phyloP scores from a whole-genome alignment of 2,329 filamentous ascomycete genomes.

The Penicillium sp. region DNA sequence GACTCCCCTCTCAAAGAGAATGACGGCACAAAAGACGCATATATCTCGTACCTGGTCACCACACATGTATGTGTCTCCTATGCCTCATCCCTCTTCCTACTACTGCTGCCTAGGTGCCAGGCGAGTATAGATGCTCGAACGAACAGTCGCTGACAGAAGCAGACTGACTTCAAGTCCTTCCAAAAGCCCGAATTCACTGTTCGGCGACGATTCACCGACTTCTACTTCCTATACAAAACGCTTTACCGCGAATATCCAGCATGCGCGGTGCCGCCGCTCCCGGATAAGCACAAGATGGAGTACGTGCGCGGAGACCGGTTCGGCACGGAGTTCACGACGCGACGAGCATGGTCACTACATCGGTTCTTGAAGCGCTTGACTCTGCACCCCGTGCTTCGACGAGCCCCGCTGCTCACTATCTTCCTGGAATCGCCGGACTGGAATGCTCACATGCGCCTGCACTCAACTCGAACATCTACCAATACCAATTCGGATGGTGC shows the following conservation, averaged over 20 bases:
- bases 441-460: constrained; percentile 91
- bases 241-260: constrained; percentile 85
- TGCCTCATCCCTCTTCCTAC: constrained; percentile 6
- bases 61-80: constrained; percentile 67
- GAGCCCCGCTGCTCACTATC: constrained; percentile 76
- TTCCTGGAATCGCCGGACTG: constrained; percentile 94
- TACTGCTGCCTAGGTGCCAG: constrained; percentile 19
- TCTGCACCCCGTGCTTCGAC: constrained; percentile 83
- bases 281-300: constrained; percentile 99
- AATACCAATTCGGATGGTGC: constrained; percentile 44
- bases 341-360: constrained; percentile 85
- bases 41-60: constrained; percentile 92
- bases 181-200: constrained; percentile 76
- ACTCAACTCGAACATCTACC: constrained; percentile 65
- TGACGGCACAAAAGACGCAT: constrained; percentile 93
- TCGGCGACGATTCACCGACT: constrained; percentile 94
- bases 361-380: constrained; percentile 86
- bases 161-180: constrained; percentile 95
- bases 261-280: constrained; percentile 88
- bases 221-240: constrained; percentile 92
- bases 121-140: not conserved
- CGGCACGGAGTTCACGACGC: constrained; percentile 84
- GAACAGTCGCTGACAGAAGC: constrained; percentile 16
- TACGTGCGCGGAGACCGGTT: constrained; percentile 97
- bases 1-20: constrained; percentile 88